phyloP scores from a whole-genome alignment of 495 filamentous ascomycete genomes.

The Glonium stellatum region DNA sequence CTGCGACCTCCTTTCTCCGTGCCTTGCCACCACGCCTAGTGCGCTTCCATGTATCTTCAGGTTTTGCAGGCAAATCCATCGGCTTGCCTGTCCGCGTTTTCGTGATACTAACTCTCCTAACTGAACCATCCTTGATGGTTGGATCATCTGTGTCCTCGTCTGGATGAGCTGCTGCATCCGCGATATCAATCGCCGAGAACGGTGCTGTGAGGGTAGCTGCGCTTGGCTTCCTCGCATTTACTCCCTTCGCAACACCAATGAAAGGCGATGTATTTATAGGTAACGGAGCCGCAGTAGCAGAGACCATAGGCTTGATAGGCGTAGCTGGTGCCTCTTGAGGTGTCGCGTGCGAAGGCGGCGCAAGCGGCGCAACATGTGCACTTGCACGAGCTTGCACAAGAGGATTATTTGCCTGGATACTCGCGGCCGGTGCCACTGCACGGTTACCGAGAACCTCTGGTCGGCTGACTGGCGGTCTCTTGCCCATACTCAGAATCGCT shows the following conservation, averaged over 20 bases:
- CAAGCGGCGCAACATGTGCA: too few relatives aligned
- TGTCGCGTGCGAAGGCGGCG: not conserved
- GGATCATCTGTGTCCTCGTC: conserved; percentile 22
- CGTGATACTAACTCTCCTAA: conserved; percentile 22
- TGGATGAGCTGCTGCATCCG: conserved; percentile 11
- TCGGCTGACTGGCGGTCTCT: conserved; percentile 17
- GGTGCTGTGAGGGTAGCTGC: conserved; percentile 30
- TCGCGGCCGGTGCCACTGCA: not conserved
- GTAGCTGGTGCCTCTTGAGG: conserved; percentile 32
- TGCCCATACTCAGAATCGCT: conserved; percentile 37
- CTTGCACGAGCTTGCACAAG: too few relatives aligned
- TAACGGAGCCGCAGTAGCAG: conserved; percentile 22
- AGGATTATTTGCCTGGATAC: too few relatives aligned
- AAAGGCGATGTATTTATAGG: conserved; percentile 34
- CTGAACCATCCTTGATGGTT: conserved; percentile 3
- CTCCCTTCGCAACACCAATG: conserved; percentile 22
- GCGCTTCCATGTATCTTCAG: conserved; percentile 13
- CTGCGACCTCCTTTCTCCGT: conserved; percentile 21
- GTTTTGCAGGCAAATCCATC: not conserved
- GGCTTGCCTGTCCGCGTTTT: conserved; percentile 26
- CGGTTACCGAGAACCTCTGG: not conserved
- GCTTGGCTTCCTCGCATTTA: conserved; percentile 13
- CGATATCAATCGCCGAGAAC: conserved; percentile 28
- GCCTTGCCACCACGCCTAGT: conserved; percentile 23
- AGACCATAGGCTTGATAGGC: conserved; percentile 28